Evolutionary conservation across 495 filamentous ascomycete genomes (phyloP), one percentile per base, ranked within the genome.

Genomic region (Podospora pseudocomata): DNA sequence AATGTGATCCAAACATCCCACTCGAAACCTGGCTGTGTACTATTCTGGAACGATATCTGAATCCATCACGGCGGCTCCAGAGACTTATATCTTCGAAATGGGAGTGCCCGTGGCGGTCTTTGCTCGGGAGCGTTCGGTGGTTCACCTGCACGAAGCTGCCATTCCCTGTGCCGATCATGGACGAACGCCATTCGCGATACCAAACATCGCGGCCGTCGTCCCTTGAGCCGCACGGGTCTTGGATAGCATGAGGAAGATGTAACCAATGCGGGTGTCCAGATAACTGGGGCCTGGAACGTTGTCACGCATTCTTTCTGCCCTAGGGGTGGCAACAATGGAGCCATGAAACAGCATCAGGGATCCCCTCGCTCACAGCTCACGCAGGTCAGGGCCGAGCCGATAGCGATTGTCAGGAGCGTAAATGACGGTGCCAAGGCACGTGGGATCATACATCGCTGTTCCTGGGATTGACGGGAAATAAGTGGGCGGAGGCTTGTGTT

Each of bases 41-140:
- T 11, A 20, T 9, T 58, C 23, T 53, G n/a, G 39, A 49, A 65
- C 4, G 20, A 9, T 26, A 56, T 4, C 19, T 6, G 20, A 65
- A 39, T 49, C 16, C 39, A 32, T 20, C 63, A 13, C 16, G 63
- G 44, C 30, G 49, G 34, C 15, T 9, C 19, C 39, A 27, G n/a
- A 26, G 16, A 66, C 64, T 72, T 72, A 72, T 72, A 72, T 65
- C 58, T 39, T 9, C 55, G 55, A 19, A 58, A 18, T n/a, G 18
- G 55, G 55, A 58, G 55, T 18, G 23, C 5, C 55, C n/a, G 49
- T 16, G 32, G 30, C 58, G 34, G 62, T 32, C 18, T 19, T 67
- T 19, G 13, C 30, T 71, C 72, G 72, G 72, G 27, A 26, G 28
- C 18, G 26, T 53, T 73, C 67, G 69, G 72, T 23, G 66, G 70